These are phyloP conservation scores for Gentiana straminea DNA, from an alignment of 257 asterid species.

Conservation along the genomic window DNA sequence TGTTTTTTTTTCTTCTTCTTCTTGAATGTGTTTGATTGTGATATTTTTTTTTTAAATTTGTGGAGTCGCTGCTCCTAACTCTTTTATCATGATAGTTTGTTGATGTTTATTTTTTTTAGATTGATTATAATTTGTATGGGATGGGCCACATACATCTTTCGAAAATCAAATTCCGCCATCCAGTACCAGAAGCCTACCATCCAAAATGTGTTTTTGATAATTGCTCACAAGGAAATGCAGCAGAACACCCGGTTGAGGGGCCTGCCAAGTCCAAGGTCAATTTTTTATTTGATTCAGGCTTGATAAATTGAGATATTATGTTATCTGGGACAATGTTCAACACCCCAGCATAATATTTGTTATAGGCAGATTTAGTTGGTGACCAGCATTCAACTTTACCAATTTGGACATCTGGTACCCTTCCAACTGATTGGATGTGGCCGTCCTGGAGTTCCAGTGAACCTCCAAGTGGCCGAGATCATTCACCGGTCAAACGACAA, in stretches of 20 bases:
- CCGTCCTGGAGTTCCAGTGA: slow-evolving; percentile 32
- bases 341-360: slow-evolving; percentile 16
- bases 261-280: slow-evolving; percentile 39
- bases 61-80: not conserved
- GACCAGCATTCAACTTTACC: slow-evolving; percentile 25
- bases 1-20: not conserved
- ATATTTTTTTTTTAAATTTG: not conserved
- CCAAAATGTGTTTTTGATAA: slow-evolving; percentile 25
- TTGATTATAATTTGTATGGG: slow-evolving; percentile 87
- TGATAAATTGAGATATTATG: slow-evolving; percentile 6
- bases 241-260: slow-evolving; percentile 21
- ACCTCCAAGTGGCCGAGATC: slow-evolving; percentile 30
- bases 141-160: slow-evolving; percentile 89
- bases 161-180: slow-evolving; percentile 74
- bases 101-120: slow-evolving; percentile 21
- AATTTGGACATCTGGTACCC: slow-evolving; percentile 68
- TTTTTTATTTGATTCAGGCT: slow-evolving; percentile 11
- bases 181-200: slow-evolving; percentile 57
- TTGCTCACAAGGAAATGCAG: slow-evolving; percentile 19
- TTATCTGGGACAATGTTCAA: slow-evolving; percentile 11
- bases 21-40: not conserved
- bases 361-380: slow-evolving; percentile 55
- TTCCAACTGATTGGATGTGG: slow-evolving; percentile 85
- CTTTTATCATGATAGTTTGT: not conserved
- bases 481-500: slow-evolving; percentile 46